Evolutionary conservation across 257 asterid genomes (phyloP), one percentile per base, ranked within the genome.

Genomic region (Solanum etuberosum): DNA sequence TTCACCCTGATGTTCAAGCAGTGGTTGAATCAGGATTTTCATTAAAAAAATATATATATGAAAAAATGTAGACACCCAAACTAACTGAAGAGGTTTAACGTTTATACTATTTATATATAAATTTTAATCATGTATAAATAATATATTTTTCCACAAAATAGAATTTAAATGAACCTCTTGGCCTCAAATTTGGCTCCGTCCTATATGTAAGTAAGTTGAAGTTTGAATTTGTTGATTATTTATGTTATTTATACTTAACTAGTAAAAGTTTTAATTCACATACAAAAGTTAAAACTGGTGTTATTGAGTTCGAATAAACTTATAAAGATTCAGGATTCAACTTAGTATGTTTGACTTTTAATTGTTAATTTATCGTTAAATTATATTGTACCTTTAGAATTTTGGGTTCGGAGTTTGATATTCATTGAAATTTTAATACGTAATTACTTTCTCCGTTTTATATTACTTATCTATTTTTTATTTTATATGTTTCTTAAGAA

Each of bases 81-180:
- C 12, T 54, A 1, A 0, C 23, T 0, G 1, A 0, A 20, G 11
- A 0, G 3, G 0, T 51, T 51, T 51, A 51, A 18, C 0, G 7
- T 54, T 11, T 18, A 7, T 54, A 20, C 0, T 54, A 6, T 54
- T 3, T 15, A 18, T 54, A 54, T 54, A 18, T 18, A 54, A 40
- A 40, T 40, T 40, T 0, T 54, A 20, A 20, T 54, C 0, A 54
- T 7, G 63, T 54, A 7, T 54, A 18, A 20, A 54, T 54, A 18
- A 6, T 54, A 54, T 54, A 54, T 18, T 20, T 18, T 54, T 7
- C 1, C 63, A 6, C 2, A 0, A 1, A 18, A 18, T 16, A 16
- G 23, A 51, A 51, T 51, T 5, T 6, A 6, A 2, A 51, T 5
- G 61, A 6, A 18, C n/a, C n/a, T 20, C 63, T 6, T 54, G 10